A percentile compares a stretch with the other conserved stretches of the same genome.
Conservation (phyloP, 1,284 basidiomycete genomes). For the Papiliotrema terrestris region DNA sequence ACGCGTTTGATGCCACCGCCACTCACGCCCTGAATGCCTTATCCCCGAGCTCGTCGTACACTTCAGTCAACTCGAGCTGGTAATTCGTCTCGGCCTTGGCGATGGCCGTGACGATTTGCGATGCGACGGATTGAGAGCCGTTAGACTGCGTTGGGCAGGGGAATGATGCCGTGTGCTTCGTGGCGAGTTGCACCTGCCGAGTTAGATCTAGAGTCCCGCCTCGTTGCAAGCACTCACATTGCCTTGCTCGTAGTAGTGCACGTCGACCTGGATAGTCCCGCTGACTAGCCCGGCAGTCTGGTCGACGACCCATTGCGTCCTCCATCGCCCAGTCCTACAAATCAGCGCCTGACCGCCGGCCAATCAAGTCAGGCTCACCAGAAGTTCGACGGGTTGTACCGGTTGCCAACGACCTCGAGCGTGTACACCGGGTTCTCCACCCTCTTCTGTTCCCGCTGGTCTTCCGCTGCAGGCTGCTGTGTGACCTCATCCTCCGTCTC, state of each 20-base stretch:
- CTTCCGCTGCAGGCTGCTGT: constrained; percentile 9
- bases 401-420: constrained; percentile 83
- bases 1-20: not conserved
- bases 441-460: constrained; percentile 21
- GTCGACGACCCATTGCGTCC: constrained; percentile 55
- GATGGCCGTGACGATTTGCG: constrained; percentile 65
- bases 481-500: not conserved
- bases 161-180: constrained; percentile 65
- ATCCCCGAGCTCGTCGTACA: constrained; percentile 81
- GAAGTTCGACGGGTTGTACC: constrained; percentile 86
- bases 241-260: constrained; percentile 95
- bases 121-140: constrained; percentile 54
- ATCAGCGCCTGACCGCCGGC: not conserved
- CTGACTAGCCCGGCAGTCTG: constrained; percentile 35
- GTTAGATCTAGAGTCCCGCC: not conserved
- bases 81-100: constrained; percentile 78
- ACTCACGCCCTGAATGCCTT: constrained; percentile 72
- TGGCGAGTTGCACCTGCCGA: constrained; percentile 76
- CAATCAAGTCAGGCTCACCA: constrained; percentile 57
- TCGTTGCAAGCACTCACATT: constrained; percentile 59
- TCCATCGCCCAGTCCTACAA: constrained; percentile 84
- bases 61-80: constrained; percentile 70
- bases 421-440: constrained; percentile 55
- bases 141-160: constrained; percentile 59
- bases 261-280: constrained; percentile 70